Percentiles rank a stretch among this genome's conserved stretches.
Conservation (phyloP, 2,329 filamentous ascomycete species). For the Fusarium subglutinans region DNA sequence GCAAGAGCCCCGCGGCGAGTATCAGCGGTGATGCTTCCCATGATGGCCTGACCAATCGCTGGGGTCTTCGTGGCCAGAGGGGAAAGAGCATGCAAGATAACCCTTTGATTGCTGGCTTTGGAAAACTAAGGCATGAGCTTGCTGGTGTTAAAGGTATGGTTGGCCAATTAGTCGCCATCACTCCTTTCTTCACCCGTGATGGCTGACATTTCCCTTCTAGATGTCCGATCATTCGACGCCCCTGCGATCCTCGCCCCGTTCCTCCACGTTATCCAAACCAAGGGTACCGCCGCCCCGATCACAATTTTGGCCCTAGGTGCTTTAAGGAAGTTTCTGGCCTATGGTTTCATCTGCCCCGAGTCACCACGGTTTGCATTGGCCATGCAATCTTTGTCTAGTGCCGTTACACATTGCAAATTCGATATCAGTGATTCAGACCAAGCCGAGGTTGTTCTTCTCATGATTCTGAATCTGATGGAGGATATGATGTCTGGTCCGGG, state of each 20-base stretch:
- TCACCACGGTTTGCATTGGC: constrained; percentile 90
- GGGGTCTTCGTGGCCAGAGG: constrained; percentile 93
- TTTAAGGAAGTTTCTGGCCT: constrained; percentile 95
- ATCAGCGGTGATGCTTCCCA: constrained; percentile 54
- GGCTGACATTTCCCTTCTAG: constrained; percentile 53
- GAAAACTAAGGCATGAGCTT: constrained; percentile 86
- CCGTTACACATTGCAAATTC: constrained; percentile 97
- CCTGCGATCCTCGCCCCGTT: constrained; percentile 91
- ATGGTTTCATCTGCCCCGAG: constrained; percentile 84
- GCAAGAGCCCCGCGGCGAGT: constrained; percentile 51
- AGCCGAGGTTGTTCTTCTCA: constrained; percentile 92
- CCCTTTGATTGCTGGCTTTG: constrained; percentile 94
- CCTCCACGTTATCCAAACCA: constrained; percentile 94
- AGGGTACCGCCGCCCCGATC: constrained; percentile 94
- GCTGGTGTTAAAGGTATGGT: constrained; percentile 79
- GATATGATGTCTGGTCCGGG: constrained; percentile 95
- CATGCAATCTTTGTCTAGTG: constrained; percentile 93
- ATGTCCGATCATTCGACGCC: constrained; percentile 89
- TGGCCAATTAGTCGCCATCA: background rate
- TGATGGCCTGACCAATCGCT: constrained; percentile 79
- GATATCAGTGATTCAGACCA: constrained; percentile 95
- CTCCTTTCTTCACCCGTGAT: background rate
- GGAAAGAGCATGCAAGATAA: constrained; percentile 98
- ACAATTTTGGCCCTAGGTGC: constrained; percentile 94
- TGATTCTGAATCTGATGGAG: constrained; percentile 98